Evolutionary conservation across 2,329 filamentous ascomycete species (phyloP).

Genomic region (Aspergillus aculeatinus): DNA sequence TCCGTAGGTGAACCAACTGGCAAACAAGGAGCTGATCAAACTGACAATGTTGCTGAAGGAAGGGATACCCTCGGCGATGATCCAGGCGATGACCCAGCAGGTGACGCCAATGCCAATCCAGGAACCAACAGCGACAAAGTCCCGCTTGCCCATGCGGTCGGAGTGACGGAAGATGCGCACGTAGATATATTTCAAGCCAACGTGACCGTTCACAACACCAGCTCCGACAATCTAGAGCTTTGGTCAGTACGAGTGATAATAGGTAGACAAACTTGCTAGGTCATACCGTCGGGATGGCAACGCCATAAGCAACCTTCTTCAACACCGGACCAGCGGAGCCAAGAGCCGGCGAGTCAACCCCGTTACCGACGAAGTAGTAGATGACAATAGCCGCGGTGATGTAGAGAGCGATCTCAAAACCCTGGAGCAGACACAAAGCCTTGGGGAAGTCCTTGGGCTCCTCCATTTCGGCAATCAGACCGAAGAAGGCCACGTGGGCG

Average conservation of each 20-base stretch:
- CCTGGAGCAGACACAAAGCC: slow-evolving; percentile 61
- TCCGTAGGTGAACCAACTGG: slow-evolving; percentile 61
- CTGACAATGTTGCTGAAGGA: slow-evolving; percentile 66
- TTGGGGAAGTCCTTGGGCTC: slow-evolving; percentile 61
- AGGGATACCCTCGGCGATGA: slow-evolving; percentile 69
- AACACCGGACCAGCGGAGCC: slow-evolving; percentile 58
- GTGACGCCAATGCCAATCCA: slow-evolving; percentile 59
- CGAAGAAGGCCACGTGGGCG: slow-evolving; percentile 68
- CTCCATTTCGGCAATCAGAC: slow-evolving; percentile 64
- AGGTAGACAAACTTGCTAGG: neutral
- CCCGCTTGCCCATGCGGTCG: slow-evolving; percentile 52
- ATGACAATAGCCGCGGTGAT: slow-evolving; percentile 66
- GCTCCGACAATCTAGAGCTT: slow-evolving; percentile 59
- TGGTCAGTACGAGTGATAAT: neutral
- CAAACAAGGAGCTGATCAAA: slow-evolving; percentile 61
- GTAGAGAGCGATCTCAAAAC: slow-evolving; percentile 61
- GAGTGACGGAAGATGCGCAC: slow-evolving; percentile 61
- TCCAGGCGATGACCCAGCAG: slow-evolving; percentile 62
- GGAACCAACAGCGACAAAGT: slow-evolving; percentile 50
- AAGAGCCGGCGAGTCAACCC: slow-evolving; percentile 65
- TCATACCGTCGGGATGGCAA: slow-evolving; percentile 62
- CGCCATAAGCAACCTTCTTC: slow-evolving; percentile 64
- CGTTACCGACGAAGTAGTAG: slow-evolving; percentile 64
- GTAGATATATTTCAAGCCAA: slow-evolving; percentile 66
- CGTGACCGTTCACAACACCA: slow-evolving; percentile 67